Base-by-base conservation (phyloP, 2,329 filamentous ascomycete species). In the Cladosporium oxysporum region DNA sequence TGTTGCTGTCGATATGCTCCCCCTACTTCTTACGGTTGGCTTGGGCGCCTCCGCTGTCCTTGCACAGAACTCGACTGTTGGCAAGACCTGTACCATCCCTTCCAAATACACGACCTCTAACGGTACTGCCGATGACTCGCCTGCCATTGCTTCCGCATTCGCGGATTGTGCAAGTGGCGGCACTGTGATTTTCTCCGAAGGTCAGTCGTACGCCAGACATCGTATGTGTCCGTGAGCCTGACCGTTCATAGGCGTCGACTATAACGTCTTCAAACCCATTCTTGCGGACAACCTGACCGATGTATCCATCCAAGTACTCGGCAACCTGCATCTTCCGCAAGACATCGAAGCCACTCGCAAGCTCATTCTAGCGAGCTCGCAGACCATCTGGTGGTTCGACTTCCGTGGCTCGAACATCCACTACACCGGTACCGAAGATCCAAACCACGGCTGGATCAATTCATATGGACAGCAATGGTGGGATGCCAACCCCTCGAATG, bases 391-490 rank as follows among this genome's bases (percentile, higher is more conserved):
- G 52, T 82, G 80, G 80, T 79, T 81, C 64, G 71, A 70, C 2
- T 72, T 82, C 18, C 66, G 73, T 52, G 78, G 78, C 18, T 68
- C 71, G 5, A 69, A 70, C 16, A 72, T 79, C 31, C 68, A 76
- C 55, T 79, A 71, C 61, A 71, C 74, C 8, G 79, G 79, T 5
- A 76, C 77, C 1, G 65, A 70, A 7, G 75, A 80, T 65, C 71
- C 79, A 47, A 73, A 74, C 37, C 72, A 74, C n/a, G 79, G 80
- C 62, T 82, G 80, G 79, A 81, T 82, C 67, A 76, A 81, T 64
- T 81, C 78, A 2, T 79, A 82, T 60, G 80, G 80, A 28, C 80
- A 82, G 69, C 73, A 74, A 1, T 82, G 81, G 81, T 82, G 80
- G 80, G 79, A 82, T 62, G 74, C 76, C 7, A 82, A 81, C 67